Conservation (phyloP, 1,139 yeast genomes). For the Sugiyamaella paludigena region DNA sequence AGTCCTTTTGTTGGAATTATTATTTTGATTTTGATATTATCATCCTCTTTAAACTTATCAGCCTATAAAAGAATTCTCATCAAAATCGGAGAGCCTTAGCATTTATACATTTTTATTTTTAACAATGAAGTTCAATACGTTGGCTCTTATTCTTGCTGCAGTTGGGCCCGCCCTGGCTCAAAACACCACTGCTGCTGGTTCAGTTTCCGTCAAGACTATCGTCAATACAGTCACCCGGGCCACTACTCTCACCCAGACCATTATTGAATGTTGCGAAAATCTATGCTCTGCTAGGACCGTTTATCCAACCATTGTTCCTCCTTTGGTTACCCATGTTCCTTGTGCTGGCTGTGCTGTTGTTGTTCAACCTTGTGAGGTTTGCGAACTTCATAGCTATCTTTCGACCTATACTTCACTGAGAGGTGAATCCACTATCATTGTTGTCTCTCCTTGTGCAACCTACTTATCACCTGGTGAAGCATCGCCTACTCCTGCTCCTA, state of each 20-base stretch:
- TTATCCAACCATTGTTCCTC: constrained; percentile 26
- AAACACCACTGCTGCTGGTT: constrained; percentile 1
- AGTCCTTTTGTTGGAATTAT: too few relatives aligned
- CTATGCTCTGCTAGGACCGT: constrained; percentile 27
- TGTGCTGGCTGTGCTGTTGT: constrained; percentile 24
- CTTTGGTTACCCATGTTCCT: constrained; percentile 23
- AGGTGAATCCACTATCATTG: constrained; percentile 21
- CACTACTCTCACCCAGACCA: constrained; percentile 7
- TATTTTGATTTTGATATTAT: too few relatives aligned
- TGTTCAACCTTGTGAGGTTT: constrained; percentile 22
- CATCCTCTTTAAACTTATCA: too few relatives aligned
- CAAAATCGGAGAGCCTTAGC: too few relatives aligned
- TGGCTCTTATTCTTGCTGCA: constrained; percentile 6
- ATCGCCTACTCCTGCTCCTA: constrained; percentile 10
- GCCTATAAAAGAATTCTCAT: too few relatives aligned
- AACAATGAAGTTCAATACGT: constrained; percentile 6
- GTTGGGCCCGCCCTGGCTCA: constrained; percentile 1
- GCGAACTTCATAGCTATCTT: constrained; percentile 17
- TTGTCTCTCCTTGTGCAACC: constrained; percentile 24
- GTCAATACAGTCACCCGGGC: neutral
- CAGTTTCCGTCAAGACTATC: neutral
- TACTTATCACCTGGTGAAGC: constrained; percentile 12
- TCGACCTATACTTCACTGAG: constrained; percentile 24
- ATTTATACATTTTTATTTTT: neutral
- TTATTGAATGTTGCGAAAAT: constrained; percentile 26